Evolutionary conservation across 495 filamentous ascomycete genomes (phyloP), one percentile per base, ranked within the genome.

Genomic region (Venustampulla echinocandica): DNA sequence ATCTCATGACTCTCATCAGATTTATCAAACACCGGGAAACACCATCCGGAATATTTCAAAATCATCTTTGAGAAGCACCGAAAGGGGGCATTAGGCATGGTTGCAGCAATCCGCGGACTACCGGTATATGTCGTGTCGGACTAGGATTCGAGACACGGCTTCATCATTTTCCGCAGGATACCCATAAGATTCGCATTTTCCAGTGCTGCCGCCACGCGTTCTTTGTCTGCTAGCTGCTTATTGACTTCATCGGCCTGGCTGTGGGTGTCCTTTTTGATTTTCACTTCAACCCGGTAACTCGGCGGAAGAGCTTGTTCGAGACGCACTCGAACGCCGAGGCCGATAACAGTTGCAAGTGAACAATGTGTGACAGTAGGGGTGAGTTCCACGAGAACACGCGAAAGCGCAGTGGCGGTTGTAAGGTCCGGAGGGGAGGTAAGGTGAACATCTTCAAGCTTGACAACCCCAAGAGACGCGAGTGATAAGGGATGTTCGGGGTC

Each of bases 321-420:
- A 23, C 93, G 75, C 37, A 95, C 90, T 14, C 92, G 76, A 11
- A 98, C 87, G 13, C 92, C 90, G 5, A 98, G 75, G 2, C 93
- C 92, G 63, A 98, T 97, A 42, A 97, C 88, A 0, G 93, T 97
- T 9, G 92, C 93, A 11, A 97, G 75, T 27, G 85, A 90, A 69
- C 92, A 98, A 58, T 97, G 93, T 15, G 89, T 95, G 58, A 97
- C 87, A 14, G 93, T 98, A n/a, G 92, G 92, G 2, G 92, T 98
- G 42, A 98, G 81, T 54, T 85, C 71, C 22, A 88, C 79, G 5
- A 76, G 64, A 2, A 86, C 81, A 10, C 62, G 65, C 20, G 61
- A 61, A 49, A 77, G 54, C 14, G 65, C 58, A 36, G 68, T 57
- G 28, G 66, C 61, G 28, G 70, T 75, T 20, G 73, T 76, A 24